Evolutionary conservation across 2,329 filamentous ascomycete genomes (phyloP).

Genomic region (Aspergillus sp.): DNA sequence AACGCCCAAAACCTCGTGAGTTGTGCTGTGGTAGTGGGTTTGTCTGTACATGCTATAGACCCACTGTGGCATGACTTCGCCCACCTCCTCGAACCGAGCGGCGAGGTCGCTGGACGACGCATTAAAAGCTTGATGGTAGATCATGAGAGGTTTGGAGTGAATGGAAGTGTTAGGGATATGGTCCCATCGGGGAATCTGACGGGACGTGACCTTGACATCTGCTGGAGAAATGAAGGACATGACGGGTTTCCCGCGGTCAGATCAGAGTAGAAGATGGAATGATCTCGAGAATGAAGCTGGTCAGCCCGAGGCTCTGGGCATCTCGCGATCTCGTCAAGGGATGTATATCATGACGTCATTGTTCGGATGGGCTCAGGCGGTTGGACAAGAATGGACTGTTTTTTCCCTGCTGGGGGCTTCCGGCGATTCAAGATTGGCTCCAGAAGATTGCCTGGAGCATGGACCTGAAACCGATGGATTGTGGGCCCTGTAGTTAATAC

Average conservation of each 20-base stretch:
- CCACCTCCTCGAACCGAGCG: conserved; percentile 53
- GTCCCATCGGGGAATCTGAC: conserved; percentile 59
- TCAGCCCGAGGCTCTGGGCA: neutral
- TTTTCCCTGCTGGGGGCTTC: neutral
- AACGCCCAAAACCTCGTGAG: conserved; percentile 66
- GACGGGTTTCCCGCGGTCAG: neutral
- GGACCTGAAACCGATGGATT: neutral
- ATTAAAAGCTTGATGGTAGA: conserved; percentile 63
- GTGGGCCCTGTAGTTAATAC: too few species aligned
- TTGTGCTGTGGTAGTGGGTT: conserved; percentile 67
- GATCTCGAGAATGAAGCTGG: neutral
- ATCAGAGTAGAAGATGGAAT: neutral
- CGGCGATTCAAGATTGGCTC: neutral
- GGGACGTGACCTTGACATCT: conserved; percentile 56
- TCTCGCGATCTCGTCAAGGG: neutral
- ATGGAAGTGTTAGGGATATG: conserved; percentile 65
- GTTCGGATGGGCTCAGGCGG: neutral
- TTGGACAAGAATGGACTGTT: too few species aligned
- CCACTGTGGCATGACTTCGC: conserved; percentile 64
- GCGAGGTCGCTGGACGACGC: conserved; percentile 54
- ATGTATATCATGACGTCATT: conserved; percentile 4
- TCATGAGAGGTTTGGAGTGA: conserved; percentile 62
- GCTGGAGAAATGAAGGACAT: conserved; percentile 47
- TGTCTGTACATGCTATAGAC: conserved; percentile 67
- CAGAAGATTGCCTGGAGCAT: neutral